Evolutionary conservation across 1,284 basidiomycete genomes (phyloP), one percentile per base, ranked within the genome.

Genomic region (Porodaedalea pini): DNA sequence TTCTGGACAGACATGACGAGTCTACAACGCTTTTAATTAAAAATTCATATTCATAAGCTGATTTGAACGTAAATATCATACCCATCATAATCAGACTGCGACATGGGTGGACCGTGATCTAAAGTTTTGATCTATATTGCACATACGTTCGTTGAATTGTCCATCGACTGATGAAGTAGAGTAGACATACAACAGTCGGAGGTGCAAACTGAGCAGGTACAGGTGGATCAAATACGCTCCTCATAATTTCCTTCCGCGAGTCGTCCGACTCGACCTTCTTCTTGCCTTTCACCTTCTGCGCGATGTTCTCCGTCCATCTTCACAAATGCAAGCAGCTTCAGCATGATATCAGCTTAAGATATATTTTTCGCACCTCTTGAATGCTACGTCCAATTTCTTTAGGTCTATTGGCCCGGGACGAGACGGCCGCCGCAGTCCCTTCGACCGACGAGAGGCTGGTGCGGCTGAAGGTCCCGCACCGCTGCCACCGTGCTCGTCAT

Each of bases 231-330:
- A 92, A 92, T 4, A 90, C 86, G 68, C 86, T 91, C 60, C 82
- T 80, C 77, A 82, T 83, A 66, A 93, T 90, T 68, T 83, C 81
- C 73, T 82, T 85, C 66, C 78, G 79, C 39, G 80, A 78, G 64
- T 82, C 76, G 27, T 62, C 55, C 58, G 81, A 81, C 54, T 81
- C 76, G 27, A 78, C 77, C 71, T 86, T 90, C 79, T 89, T 90
- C 75, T 82, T 85, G 55, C 85, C 80, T 66, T 87, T 90, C 55
- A 91, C 82, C 70, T 88, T 90, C 73, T 90, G 85, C 1, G 88
- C 84, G 63, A 92, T 89, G 56, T 82, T 86, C 65, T 88, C 83
- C n/a, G 90, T 91, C 89, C 90, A 91, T 69, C 87, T 89, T 49
- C 19, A 51, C 21, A n/a, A n/a, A n/a, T n/a, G n/a, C n/a, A n/a